A percentile compares a stretch with the other conserved stretches of the same genome.
phyloP scores from a whole-genome alignment of 306 rosid genomes.

The Carpinus fangiana region DNA sequence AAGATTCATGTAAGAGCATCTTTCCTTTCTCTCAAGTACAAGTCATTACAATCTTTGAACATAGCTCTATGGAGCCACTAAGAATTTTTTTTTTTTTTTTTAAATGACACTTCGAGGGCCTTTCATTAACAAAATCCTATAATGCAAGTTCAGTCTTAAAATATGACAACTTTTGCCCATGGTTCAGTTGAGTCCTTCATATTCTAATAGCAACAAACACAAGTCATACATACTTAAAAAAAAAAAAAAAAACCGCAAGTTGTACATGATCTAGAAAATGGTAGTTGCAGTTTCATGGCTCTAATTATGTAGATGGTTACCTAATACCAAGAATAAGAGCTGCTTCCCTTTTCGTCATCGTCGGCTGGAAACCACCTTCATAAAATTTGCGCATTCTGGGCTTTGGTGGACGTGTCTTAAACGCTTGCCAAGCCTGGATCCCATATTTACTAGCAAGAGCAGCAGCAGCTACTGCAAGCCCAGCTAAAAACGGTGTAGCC shows the following conservation, averaged over 20 bases:
- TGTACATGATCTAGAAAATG: not conserved
- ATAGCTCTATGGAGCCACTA: not conserved
- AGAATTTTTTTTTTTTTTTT: not conserved
- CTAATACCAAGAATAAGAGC: slow-evolving; percentile 76
- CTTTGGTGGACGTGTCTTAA: slow-evolving; percentile 55
- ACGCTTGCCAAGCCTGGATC: slow-evolving; percentile 70
- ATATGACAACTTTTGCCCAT: not conserved
- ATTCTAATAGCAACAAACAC: not conserved
- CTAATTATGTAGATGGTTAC: slow-evolving; percentile 29
- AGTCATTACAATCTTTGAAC: not conserved
- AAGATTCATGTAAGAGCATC: not conserved
- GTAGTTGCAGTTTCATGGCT: not conserved
- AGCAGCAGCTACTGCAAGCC: slow-evolving; percentile 74
- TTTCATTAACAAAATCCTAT: not conserved
- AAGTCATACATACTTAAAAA: not conserved
- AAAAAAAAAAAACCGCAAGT: not conserved
- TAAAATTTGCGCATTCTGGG: slow-evolving; percentile 59
- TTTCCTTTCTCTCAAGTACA: not conserved
- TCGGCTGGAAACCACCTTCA: slow-evolving; percentile 71
- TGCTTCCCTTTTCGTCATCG: slow-evolving; percentile 73
- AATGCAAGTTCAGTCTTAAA: not conserved
- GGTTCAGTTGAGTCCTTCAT: not conserved
- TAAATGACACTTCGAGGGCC: not conserved
- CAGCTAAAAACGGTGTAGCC: slow-evolving; percentile 76
- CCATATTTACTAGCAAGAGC: slow-evolving; percentile 71